phyloP scores from a whole-genome alignment of 805 yeast genomes.

The Maudiozyma turicensis region DNA sequence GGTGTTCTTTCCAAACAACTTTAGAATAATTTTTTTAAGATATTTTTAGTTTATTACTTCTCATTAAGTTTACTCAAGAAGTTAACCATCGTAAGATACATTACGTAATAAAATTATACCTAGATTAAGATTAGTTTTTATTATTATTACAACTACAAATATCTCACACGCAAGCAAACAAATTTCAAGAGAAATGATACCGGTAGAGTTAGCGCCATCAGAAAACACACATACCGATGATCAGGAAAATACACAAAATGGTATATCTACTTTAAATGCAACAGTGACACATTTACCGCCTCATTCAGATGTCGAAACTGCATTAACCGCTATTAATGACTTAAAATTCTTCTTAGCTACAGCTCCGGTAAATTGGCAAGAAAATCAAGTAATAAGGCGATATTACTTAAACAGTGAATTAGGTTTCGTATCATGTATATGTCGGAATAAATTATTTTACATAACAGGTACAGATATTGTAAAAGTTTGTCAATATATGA shows the following conservation, averaged over 20 bases:
- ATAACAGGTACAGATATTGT: constrained; percentile 96
- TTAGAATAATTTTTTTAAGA: too few relatives aligned
- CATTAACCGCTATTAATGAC: constrained; percentile 55
- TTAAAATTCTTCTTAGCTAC: constrained; percentile 80
- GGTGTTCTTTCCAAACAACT: too few relatives aligned
- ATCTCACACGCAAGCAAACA: neutral
- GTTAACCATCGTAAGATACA: too few relatives aligned
- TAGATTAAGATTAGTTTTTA: neutral
- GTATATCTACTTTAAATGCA: neutral
- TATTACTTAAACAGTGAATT: constrained; percentile 82
- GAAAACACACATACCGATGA: neutral
- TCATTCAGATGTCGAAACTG: constrained; percentile 8
- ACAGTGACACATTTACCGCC: neutral
- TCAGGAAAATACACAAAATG: neutral
- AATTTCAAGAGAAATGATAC: neutral
- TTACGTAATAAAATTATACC: too few relatives aligned
- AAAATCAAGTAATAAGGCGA: constrained; percentile 75
- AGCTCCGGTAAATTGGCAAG: constrained; percentile 93
- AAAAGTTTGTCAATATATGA: constrained; percentile 80
- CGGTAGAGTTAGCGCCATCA: neutral
- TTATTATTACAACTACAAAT: neutral
- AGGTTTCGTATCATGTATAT: constrained; percentile 83
- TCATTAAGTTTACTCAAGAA: too few relatives aligned
- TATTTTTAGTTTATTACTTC: too few relatives aligned
- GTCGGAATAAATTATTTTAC: constrained; percentile 83